phyloP scores from a whole-genome alignment of 306 rosid genomes.

The Amphicarpaea edgeworthii region DNA sequence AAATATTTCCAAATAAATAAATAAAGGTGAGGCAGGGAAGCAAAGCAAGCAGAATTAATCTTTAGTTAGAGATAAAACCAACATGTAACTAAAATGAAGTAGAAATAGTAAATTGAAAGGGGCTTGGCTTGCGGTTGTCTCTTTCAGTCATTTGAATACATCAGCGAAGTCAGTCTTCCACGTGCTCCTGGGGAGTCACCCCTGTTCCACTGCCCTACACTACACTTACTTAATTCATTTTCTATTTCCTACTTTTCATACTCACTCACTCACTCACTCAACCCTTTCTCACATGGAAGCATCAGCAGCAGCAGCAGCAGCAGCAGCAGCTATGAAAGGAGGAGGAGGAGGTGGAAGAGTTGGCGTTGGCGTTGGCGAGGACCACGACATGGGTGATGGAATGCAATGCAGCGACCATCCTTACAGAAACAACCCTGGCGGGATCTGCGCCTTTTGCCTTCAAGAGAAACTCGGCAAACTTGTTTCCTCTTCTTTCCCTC shows the following conservation, averaged over 20 bases:
- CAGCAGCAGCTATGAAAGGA: slow-evolving; percentile 55
- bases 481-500: slow-evolving; percentile 81
- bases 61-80: too few relatives aligned
- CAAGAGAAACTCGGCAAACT: slow-evolving; percentile 96
- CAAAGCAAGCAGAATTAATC: too few relatives aligned
- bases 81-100: too few relatives aligned
- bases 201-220: slow-evolving; percentile 34
- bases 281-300: too few relatives aligned
- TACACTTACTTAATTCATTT: too few relatives aligned
- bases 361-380: slow-evolving; percentile 58
- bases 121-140: slow-evolving; percentile 34
- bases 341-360: slow-evolving; percentile 58
- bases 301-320: too few relatives aligned
- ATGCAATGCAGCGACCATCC: slow-evolving; percentile 94
- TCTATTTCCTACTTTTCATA: too few relatives aligned
- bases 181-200: slow-evolving; percentile 77
- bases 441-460: slow-evolving; percentile 94
- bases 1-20: too few relatives aligned
- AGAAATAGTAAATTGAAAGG: too few relatives aligned
- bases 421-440: slow-evolving; percentile 83
- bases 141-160: slow-evolving; percentile 45
- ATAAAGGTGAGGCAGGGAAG: too few relatives aligned
- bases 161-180: slow-evolving; percentile 59
- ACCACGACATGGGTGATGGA: slow-evolving; percentile 73
- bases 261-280: slow-evolving; percentile 49